Base-by-base conservation (phyloP, 805 yeast genomes). In the Cyberlindnera suaveolens region DNA sequence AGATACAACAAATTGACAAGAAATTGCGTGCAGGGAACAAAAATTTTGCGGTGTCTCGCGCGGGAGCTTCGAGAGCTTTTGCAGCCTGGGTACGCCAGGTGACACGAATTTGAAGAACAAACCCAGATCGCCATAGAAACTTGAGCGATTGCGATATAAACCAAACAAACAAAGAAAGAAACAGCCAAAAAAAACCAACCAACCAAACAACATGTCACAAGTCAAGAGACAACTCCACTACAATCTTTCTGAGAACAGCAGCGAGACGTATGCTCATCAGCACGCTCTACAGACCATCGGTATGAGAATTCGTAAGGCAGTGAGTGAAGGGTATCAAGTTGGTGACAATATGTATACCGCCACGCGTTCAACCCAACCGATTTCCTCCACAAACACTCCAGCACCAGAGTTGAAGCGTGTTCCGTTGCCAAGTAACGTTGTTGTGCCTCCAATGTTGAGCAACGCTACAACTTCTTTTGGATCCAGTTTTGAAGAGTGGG, bases 251-350 rank as follows among this genome's bases (percentile, higher is more conserved):
- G 29, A 51, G 46, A 39, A 52, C 45, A 6, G 54, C 37, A 33
- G 60, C 57, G 54, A 64, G 63, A n/a, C 60, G 57, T 34, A 56
- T 60, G 13, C 68, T 61, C 36, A 61, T 45, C 66, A 63, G 47
- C 52, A 54, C 39, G 58, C 66, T 20, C 67, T 82, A 19, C 71
- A 78, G 34, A 72, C 80, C 1, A 56, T 82, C 6, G 89, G 88
- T 0, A 82, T 81, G 87, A 70, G 87, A 48, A 77, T 84, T 45
- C 72, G 91, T 54, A 80, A 81, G 51, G 70, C 83, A 3, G 77
- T 83, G 3, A 68, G 75, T 30, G 79, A 80, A 36, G 89, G 89
- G 1, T 80, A 81, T 57, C 58, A 62, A 47, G 47, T 49, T 8
- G 46, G 51, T 18, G 53, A 50, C 26, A 49, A 45, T 39, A 34